These are phyloP conservation scores for Melanogaster broomeanus DNA, from an alignment of 768 basidiomycete species.

Conservation along the genomic window DNA sequence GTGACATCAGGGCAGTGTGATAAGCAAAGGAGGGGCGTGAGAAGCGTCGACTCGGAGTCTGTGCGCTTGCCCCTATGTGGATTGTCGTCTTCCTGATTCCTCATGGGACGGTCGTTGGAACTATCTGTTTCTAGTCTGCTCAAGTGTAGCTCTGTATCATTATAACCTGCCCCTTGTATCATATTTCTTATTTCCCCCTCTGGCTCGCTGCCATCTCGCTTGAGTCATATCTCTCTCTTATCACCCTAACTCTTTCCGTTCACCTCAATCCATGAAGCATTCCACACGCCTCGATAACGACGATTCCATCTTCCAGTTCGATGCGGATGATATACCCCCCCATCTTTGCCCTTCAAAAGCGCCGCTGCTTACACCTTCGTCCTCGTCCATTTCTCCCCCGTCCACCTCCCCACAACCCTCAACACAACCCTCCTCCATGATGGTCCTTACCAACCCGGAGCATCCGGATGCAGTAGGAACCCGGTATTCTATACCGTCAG, in stretches of 20 bases:
- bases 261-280: conserved; percentile 39
- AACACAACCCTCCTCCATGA: conserved; percentile 13
- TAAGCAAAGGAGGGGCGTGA: too few relatives aligned
- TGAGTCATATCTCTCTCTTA: conserved; percentile 18
- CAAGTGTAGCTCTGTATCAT: conserved; percentile 9
- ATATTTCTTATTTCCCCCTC: background rate
- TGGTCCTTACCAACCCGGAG: conserved; percentile 9
- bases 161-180: conserved; percentile 8
- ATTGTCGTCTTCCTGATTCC: background rate
- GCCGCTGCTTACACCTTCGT: background rate
- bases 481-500: background rate
- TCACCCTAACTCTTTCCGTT: conserved; percentile 18
- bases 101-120: background rate
- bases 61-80: too few relatives aligned
- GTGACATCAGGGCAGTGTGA: too few relatives aligned
- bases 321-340: background rate
- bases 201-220: background rate
- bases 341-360: conserved; percentile 8
- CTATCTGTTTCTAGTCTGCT: conserved; percentile 20
- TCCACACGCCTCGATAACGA: conserved; percentile 52
- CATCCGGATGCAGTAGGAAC: conserved; percentile 6
- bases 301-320: conserved; percentile 51
- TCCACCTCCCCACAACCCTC: conserved; percentile 6
- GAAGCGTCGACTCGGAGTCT: too few relatives aligned
- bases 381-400: conserved; percentile 1